Base-by-base conservation (phyloP, 2,329 filamentous ascomycete species). In the Cladosporium sp. region DNA sequence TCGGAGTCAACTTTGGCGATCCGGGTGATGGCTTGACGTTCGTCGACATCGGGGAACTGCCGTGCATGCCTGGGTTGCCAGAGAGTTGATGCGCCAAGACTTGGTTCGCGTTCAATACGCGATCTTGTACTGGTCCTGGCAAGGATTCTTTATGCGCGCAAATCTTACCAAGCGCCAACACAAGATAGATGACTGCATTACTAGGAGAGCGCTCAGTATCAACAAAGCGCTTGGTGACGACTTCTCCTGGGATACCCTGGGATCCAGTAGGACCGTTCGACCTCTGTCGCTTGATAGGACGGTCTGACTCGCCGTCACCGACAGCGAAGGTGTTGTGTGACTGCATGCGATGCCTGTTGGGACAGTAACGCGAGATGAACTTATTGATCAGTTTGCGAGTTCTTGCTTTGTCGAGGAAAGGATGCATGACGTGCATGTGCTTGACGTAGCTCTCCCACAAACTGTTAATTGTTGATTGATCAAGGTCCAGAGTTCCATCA, bases 151-250 rank as follows among this genome's bases (percentile, higher is more conserved):
- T 79, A 66, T 83, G 79, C 66, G 83, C 77, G 72, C 91, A 94
- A 14, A 98, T 90, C 73, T 92, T 93, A 21, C 95, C 95, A 6
- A 99, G 80, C 0, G 94, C 94, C 63, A 98, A 83, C 0, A 97
- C 87, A 4, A 94, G 83, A 2, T 97, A 83, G 1, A 97, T 86
- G 46, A 98, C 84, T 0, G 93, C 93, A 70, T 91, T 96, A 62
- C 88, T 85, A 18, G 95, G 88, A 8, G 90, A 92, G 62, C 89
- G 83, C 69, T 84, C 85, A 2, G 87, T 69, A 8, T 68, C 52
- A 14, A 66, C 57, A 28, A 62, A 56, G 56, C 52, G 33, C 64
- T 65, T 66, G 55, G 55, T 58, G 16, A 44, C 52, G 35, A 56
- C 58, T 59, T 52, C 58, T 2, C 62, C 63, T 29, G 65, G 66